Conservation (phyloP, 306 rosid genomes). For the Prunus mume region DNA sequence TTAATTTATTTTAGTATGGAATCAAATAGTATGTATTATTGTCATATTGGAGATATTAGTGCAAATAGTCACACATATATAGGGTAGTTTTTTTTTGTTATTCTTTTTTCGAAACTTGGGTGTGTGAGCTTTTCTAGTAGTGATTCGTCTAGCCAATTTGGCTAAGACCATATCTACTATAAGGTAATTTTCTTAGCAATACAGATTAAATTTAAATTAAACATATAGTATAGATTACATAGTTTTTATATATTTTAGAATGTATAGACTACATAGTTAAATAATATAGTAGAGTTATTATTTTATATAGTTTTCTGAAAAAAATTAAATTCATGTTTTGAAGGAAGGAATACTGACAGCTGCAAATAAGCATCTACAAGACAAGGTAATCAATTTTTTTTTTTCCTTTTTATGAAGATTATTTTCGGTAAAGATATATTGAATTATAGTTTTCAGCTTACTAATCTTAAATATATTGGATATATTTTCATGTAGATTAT, state of each 20-base stretch:
- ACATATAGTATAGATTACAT: too few relatives aligned
- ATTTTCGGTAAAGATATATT: too few relatives aligned
- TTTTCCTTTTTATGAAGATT: neutral
- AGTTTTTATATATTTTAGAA: too few relatives aligned
- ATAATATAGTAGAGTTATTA: too few relatives aligned
- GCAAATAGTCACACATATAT: neutral
- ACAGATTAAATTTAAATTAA: too few relatives aligned
- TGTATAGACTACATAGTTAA: too few relatives aligned
- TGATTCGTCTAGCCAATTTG: too few relatives aligned
- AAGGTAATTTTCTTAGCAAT: too few relatives aligned
- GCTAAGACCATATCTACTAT: too few relatives aligned
- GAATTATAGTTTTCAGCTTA: neutral
- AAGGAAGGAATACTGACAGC: slow-evolving; percentile 36
- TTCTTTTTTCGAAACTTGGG: too few relatives aligned
- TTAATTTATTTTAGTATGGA: neutral
- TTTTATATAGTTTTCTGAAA: neutral
- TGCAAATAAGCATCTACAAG: slow-evolving; percentile 35
- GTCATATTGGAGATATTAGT: neutral
- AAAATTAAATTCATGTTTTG: neutral
- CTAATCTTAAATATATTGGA: neutral
- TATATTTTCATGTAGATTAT: slow-evolving; percentile 2
- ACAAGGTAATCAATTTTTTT: slow-evolving; percentile 19
- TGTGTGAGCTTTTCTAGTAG: too few relatives aligned
- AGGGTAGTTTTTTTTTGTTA: neutral
- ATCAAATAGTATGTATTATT: neutral